These are phyloP conservation scores for Ensete glaucum DNA, from an alignment of 176 grass and related monocot genomes.

Conservation along the genomic window DNA sequence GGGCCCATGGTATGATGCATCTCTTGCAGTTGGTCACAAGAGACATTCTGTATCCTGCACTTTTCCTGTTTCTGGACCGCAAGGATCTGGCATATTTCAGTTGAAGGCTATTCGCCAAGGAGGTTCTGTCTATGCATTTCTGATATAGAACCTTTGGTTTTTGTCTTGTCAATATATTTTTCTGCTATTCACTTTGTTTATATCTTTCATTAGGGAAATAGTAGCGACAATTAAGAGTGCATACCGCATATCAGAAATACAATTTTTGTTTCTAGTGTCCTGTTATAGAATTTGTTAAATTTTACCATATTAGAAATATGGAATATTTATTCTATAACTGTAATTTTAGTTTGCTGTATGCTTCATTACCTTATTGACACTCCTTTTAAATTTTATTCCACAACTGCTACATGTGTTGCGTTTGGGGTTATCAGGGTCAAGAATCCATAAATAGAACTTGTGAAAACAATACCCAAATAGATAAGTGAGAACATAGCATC, in stretches of 20 bases:
- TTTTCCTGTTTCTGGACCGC: constrained; percentile 79
- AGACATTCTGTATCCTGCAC: constrained; percentile 67
- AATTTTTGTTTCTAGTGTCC: neutral
- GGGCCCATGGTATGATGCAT: constrained; percentile 83
- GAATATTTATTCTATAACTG: neutral
- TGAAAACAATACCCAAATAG: neutral
- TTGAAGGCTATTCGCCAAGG: constrained; percentile 57
- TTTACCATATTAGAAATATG: neutral
- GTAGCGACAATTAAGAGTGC: neutral
- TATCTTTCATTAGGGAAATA: neutral
- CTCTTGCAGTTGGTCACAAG: constrained; percentile 55
- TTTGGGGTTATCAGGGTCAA: neutral
- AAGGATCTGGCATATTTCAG: constrained; percentile 58
- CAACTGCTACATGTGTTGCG: neutral
- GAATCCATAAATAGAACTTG: neutral
- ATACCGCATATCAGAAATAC: neutral
- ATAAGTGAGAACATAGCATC: neutral
- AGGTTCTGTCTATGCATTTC: constrained; percentile 32
- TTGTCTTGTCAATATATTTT: constrained; percentile 3
- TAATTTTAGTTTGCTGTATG: neutral
- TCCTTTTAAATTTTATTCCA: neutral
- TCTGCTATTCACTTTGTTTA: neutral
- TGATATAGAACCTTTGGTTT: neutral
- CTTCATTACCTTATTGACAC: neutral
- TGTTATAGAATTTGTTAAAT: neutral